Conservation (phyloP, 2,329 filamentous ascomycete genomes). For the Teratosphaeria zuluensis region DNA sequence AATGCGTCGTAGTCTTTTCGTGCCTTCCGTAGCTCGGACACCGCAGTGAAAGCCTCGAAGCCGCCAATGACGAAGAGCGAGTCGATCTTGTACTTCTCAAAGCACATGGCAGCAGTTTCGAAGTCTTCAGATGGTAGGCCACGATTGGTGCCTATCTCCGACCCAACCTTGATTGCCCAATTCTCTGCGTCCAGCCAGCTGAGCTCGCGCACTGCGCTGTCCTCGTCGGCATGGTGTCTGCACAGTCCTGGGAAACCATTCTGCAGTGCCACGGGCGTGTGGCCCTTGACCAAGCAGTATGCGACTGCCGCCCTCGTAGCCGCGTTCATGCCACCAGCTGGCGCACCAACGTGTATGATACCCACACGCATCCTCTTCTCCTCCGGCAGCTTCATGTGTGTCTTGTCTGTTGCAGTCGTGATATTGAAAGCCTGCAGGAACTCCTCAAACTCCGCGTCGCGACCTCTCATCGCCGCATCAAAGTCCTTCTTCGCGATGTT, state of each 20-base stretch:
- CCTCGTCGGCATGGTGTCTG: conserved; percentile 73
- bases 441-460: conserved; percentile 88
- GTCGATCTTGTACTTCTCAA: conserved; percentile 81
- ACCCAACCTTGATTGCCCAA: conserved; percentile 95
- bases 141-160: conserved; percentile 95
- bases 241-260: conserved; percentile 94
- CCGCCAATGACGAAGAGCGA: conserved; percentile 81
- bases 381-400: conserved; percentile 56
- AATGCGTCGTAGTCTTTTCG: conserved; percentile 70
- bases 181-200: conserved; percentile 88
- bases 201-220: conserved; percentile 75
- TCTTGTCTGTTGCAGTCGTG: conserved; percentile 73
- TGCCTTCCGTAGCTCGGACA: conserved; percentile 77
- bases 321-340: conserved; percentile 96
- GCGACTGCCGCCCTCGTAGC: conserved; percentile 87
- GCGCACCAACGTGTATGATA: conserved; percentile 93
- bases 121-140: conserved; percentile 84
- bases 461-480: conserved; percentile 72
- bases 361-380: conserved; percentile 84
- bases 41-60: conserved; percentile 90
- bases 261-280: conserved; percentile 84
- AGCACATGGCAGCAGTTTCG: conserved; percentile 69
- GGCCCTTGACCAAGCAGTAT: conserved; percentile 85
- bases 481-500: conserved; percentile 83
- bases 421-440: conserved; percentile 86